A percentile compares a stretch with the other conserved stretches of the same genome.
Evolutionary conservation across 176 grass and related monocot genomes (phyloP).

Genomic region (Carex pumila): DNA sequence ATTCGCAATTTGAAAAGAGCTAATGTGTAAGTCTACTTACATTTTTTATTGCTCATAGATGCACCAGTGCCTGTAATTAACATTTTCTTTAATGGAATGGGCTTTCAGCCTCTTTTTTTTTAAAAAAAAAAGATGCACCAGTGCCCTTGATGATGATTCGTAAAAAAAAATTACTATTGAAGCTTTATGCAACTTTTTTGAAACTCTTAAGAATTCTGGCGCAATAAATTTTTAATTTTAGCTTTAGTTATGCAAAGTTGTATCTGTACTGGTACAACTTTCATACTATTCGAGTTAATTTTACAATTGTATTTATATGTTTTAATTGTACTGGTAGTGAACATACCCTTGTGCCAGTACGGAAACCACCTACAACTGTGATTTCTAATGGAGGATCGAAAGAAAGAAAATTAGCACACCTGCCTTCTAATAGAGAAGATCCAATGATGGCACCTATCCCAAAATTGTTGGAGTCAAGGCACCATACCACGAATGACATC

Average conservation of each 20-base stretch:
- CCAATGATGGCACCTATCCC: not conserved
- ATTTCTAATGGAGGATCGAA: slow-evolving; percentile 6
- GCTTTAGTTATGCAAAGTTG: not conserved
- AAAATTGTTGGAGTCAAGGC: slow-evolving; percentile 24
- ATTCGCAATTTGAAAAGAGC: slow-evolving; percentile 51
- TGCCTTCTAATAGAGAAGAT: not conserved
- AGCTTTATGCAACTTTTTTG: not conserved
- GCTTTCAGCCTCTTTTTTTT: no score
- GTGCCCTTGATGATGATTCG: not conserved
- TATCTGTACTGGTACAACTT: not conserved
- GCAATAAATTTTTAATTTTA: not conserved
- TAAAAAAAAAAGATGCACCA: no score
- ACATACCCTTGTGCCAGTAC: not conserved
- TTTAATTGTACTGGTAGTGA: not conserved
- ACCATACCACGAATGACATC: slow-evolving; percentile 18
- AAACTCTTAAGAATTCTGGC: not conserved
- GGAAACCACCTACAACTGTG: not conserved
- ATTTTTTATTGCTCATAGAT: not conserved
- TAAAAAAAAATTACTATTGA: not conserved
- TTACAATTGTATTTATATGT: not conserved
- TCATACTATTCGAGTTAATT: not conserved
- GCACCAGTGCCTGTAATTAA: no score
- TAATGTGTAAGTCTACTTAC: slow-evolving; percentile 43
- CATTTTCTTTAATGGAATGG: no score
- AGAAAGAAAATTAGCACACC: not conserved